Evolutionary conservation across 495 filamentous ascomycete species (phyloP).

Genomic region (Talaromyces stipitatus): DNA sequence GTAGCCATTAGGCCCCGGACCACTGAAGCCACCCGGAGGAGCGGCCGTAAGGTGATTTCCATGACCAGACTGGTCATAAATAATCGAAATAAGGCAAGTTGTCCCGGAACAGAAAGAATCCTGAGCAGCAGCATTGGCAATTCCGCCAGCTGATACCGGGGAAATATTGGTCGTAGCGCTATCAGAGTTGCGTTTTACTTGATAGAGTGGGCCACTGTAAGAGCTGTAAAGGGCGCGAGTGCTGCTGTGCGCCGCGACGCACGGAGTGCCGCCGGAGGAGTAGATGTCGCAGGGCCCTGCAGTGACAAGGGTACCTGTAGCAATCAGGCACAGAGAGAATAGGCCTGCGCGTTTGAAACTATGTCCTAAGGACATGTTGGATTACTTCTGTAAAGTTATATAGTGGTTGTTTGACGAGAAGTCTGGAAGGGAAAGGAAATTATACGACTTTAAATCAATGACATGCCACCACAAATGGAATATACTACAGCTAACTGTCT

Average conservation of each 20-base stretch:
- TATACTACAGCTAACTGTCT: too few species aligned
- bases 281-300: constrained; percentile 52
- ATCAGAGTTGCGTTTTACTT: constrained; percentile 46
- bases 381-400: too few species aligned
- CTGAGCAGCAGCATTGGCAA: constrained; percentile 48
- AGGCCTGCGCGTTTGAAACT: constrained; percentile 17
- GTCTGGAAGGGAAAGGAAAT: too few species aligned
- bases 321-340: constrained; percentile 31
- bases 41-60: constrained; percentile 52
- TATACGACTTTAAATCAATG: too few species aligned
- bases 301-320: constrained; percentile 29
- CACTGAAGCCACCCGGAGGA: constrained; percentile 42
- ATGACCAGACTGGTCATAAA: constrained; percentile 52
- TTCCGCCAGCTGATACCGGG: constrained; percentile 42
- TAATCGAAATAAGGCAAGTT: constrained; percentile 49
- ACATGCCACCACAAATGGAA: too few species aligned
- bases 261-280: constrained; percentile 42
- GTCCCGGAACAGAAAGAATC: constrained; percentile 49
- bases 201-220: constrained; percentile 45
- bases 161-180: constrained; percentile 34
- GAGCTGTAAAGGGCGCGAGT: constrained; percentile 50
- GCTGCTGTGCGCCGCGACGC: constrained; percentile 51
- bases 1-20: constrained; percentile 43
- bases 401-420: too few species aligned
- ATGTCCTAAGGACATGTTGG: constrained; percentile 27